phyloP scores from a whole-genome alignment of 163 green algal species.

The Chlamydomonas reinhardtii region DNA sequence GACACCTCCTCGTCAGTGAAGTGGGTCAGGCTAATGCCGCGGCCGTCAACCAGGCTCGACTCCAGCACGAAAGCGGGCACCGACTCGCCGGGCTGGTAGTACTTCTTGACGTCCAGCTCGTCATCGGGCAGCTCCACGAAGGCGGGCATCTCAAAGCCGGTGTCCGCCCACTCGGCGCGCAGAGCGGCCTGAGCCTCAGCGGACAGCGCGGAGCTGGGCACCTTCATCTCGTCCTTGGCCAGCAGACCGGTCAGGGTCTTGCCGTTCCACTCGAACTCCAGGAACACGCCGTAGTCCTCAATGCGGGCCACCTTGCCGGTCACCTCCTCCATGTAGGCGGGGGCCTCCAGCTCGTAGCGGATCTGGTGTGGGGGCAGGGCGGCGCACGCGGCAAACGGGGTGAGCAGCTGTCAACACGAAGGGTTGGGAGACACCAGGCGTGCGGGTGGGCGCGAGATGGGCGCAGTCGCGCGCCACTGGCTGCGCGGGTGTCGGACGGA shows the following conservation, averaged over 20 bases:
- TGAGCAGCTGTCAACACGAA: no score
- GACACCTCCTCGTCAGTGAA: slow-evolving; percentile 61
- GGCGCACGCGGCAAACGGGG: no score
- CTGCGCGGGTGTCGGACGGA: no score
- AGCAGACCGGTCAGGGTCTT: slow-evolving; percentile 46
- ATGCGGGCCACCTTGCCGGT: slow-evolving; percentile 63
- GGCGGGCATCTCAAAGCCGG: slow-evolving; percentile 32
- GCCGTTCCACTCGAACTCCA: slow-evolving; percentile 67
- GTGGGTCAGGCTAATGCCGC: slow-evolving; percentile 51
- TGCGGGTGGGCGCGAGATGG: no score
- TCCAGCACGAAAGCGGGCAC: slow-evolving; percentile 57
- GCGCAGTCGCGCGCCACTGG: no score
- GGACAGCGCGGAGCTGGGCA: slow-evolving; percentile 28
- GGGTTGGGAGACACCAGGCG: no score
- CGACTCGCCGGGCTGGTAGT: slow-evolving; percentile 36
- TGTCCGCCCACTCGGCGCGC: slow-evolving; percentile 44
- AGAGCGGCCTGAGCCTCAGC: slow-evolving; percentile 17
- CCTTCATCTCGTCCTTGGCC: slow-evolving; percentile 42
- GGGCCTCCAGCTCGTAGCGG: slow-evolving; percentile 38
- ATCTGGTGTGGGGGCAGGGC: neutral
- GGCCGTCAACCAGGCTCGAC: slow-evolving; percentile 18
- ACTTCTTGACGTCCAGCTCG: slow-evolving; percentile 36
- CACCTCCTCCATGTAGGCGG: slow-evolving; percentile 51
- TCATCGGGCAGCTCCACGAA: slow-evolving; percentile 34
- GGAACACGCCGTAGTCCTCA: slow-evolving; percentile 81